These are phyloP conservation scores for Cicer bijugum DNA, from an alignment of 306 rosid genomes.

Conservation along the genomic window DNA sequence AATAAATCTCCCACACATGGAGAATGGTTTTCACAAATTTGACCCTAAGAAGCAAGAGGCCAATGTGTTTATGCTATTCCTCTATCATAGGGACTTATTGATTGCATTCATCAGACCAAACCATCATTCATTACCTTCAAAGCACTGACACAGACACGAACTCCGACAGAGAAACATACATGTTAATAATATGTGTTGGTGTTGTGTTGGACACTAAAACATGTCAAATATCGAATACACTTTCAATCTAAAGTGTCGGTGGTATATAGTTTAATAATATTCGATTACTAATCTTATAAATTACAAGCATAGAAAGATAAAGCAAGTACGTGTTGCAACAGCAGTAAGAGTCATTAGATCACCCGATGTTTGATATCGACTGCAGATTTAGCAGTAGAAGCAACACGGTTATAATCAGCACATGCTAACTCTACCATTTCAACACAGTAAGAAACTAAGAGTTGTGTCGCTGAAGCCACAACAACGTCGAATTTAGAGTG, in stretches of 20 bases:
- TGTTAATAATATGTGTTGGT: too few species aligned
- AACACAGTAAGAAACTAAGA: conserved; percentile 84
- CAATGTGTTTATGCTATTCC: conserved; percentile 54
- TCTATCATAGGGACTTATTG: conserved; percentile 78
- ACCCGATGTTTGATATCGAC: conserved; percentile 70
- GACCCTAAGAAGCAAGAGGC: conserved; percentile 47
- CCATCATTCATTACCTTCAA: background rate
- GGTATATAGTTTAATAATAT: background rate
- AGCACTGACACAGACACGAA: too few species aligned
- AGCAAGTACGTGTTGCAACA: conserved; percentile 85
- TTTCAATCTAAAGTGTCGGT: too few species aligned
- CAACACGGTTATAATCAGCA: conserved; percentile 67
- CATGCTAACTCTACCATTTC: conserved; percentile 86
- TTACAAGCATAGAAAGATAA: conserved; percentile 1
- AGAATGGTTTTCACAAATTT: conserved; percentile 52
- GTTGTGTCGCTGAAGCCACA: conserved; percentile 83
- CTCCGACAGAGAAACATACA: too few species aligned
- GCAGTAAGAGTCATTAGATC: conserved; percentile 92
- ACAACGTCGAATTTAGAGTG: conserved; percentile 68
- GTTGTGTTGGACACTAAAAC: too few species aligned
- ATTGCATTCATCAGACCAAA: conserved; percentile 48
- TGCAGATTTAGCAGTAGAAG: conserved; percentile 73
- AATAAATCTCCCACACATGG: conserved; percentile 76
- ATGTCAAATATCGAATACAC: too few species aligned
- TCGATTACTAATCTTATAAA: background rate